Base-by-base conservation (phyloP, 495 filamentous ascomycete species). In the Trichoderma orchidacearum region DNA sequence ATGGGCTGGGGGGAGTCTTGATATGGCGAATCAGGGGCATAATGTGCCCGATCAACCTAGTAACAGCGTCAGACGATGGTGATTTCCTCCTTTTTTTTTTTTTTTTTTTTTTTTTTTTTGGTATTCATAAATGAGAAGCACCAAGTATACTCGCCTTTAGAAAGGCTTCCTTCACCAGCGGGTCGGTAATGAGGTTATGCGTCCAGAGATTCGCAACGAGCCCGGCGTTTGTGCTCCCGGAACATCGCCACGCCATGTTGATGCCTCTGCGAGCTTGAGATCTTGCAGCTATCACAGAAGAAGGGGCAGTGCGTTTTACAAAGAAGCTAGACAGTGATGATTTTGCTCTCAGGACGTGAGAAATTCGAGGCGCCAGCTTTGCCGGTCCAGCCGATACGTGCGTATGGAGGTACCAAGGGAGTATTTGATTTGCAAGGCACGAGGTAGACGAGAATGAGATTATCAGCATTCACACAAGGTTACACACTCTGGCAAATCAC, bases 1-100 rank as follows among this genome's bases (percentile, higher is more conserved):
- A 98, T 97, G 56, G 80, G 64, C 68, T 97, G 92, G 8, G 93
- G 93, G 25, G 84, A 87, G 77, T 98, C 93, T 54, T 87, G 80
- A 73, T 97, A 98, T 1, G 93, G 80, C 5, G 63, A 55, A 5
- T 64, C 53, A 50, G 80, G 78, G 18, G 83, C 79, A 75, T 91
- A 98, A 70, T 96, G 82, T 2, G 83, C 90, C 53, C 93, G 81
- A 68, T 98, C 93, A 66, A 97, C 92, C 87, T 92, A 45, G 25
- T 17, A 59, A 15, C 41, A 36, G 41, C 27, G 23, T 25, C 21
- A 48, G 13, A 12, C 4, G 41, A 18, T 11, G 41, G 23, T 41
- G 25, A 54, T 55, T 55, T 32, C 35, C 51, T 29, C 34, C 30
- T 58, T 23, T 48, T 17, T 58, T 25, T 52, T 18, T n/a, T 2